phyloP scores from a whole-genome alignment of 345 rosid species.

The thale cress (Arabidopsis thaliana) region TAIR10.1 NC_003074.8:3880501-3881000 shows the following conservation, averaged over 20 bases:
- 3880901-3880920: slow-evolving; percentile 33
- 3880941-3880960: not conserved
- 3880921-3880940: slow-evolving; percentile 39
- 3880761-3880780: not conserved
- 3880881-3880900: not conserved
- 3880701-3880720: not conserved
- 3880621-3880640: slow-evolving; percentile 1
- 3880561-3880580: slow-evolving; percentile 32
- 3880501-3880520: slow-evolving; percentile 27
- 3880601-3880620: slow-evolving; percentile 11
- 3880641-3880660: slow-evolving; percentile 34
- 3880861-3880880: not conserved
- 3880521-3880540: slow-evolving; percentile 30
- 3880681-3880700: slow-evolving; percentile 42
- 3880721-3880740: slow-evolving; percentile 1
- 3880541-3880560: slow-evolving; percentile 19
- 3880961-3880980: slow-evolving; percentile 4
- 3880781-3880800: not conserved
- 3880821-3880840: not conserved
- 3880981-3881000: not conserved
- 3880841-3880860: no score
- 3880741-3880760: slow-evolving; percentile 13
- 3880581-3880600: slow-evolving; percentile 22
- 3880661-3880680: slow-evolving; percentile 63
- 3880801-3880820: no score